Evolutionary conservation across 129 eudicot species (phyloP).

Genomic region (Daucus carota): DH1_v3.0 NC_030381.2:31929001-31929500

Average conservation of each 20-base stretch:
- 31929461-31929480: neutral
- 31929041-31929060: neutral
- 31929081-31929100: too few species aligned
- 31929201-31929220: neutral
- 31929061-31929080: too few species aligned
- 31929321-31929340: neutral
- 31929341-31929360: neutral
- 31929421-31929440: neutral
- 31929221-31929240: neutral
- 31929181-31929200: neutral
- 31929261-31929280: neutral
- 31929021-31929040: neutral
- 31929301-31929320: neutral
- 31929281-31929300: neutral
- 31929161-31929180: neutral
- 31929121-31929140: neutral
- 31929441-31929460: neutral
- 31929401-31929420: neutral
- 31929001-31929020: neutral
- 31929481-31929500: neutral
- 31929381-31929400: neutral
- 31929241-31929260: neutral
- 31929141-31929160: neutral
- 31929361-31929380: neutral
- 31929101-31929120: neutral